phyloP scores from a whole-genome alignment of 2,329 filamentous ascomycete genomes.

The Epichloe festucae region DNA sequence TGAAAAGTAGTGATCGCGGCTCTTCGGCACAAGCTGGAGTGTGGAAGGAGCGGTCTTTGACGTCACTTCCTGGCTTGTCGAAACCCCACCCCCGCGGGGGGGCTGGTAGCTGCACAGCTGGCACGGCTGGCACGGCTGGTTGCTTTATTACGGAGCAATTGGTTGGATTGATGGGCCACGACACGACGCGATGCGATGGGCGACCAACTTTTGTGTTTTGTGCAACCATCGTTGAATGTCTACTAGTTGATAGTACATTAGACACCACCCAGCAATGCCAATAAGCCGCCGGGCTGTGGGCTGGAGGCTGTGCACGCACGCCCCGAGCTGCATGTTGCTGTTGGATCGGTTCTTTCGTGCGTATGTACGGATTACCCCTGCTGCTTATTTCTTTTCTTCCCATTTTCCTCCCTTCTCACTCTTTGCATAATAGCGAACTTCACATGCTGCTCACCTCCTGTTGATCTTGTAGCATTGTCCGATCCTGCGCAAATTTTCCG shows the following conservation, averaged over 20 bases:
- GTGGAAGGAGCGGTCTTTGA: not conserved
- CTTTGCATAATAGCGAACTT: not conserved
- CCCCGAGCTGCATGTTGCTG: not conserved
- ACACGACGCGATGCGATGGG: not conserved
- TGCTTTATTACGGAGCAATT: too few relatives aligned
- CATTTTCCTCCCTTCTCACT: not conserved
- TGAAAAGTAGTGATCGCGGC: not conserved
- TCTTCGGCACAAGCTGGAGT: conserved; percentile 1
- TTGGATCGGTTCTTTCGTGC: not conserved
- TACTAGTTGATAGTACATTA: not conserved
- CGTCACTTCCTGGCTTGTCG: not conserved
- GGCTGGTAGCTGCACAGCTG: not conserved
- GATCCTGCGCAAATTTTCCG: too few relatives aligned
- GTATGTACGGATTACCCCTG: not conserved
- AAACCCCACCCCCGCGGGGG: not conserved
- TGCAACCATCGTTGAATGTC: not conserved
- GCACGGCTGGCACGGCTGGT: not conserved
- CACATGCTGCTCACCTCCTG: too few relatives aligned
- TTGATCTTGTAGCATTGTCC: too few relatives aligned
- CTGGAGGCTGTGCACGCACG: not conserved
- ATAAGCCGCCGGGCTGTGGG: not conserved
- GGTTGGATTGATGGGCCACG: not conserved
- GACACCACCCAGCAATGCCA: too few relatives aligned
- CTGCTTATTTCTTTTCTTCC: too few relatives aligned
- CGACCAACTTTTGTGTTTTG: not conserved